phyloP scores from a whole-genome alignment of 805 yeast genomes.

The Kodamaea hsintzibuensis region DNA sequence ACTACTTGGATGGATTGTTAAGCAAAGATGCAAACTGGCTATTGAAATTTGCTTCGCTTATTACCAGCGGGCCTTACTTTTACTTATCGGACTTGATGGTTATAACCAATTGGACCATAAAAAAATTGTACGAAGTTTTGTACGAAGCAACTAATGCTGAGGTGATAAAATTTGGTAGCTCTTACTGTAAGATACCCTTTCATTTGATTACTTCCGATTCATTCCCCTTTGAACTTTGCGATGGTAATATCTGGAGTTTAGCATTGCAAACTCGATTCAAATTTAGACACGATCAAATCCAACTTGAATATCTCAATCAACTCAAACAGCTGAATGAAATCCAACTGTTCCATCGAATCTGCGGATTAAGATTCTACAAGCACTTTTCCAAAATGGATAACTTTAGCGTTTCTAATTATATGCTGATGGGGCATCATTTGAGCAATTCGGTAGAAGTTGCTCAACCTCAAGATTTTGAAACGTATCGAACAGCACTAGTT shows the following conservation, averaged over 20 bases:
- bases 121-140: conserved; percentile 32
- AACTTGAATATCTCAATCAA: conserved; percentile 28
- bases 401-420: conserved; percentile 23
- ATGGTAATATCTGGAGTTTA: conserved; percentile 32
- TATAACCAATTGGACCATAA: conserved; percentile 35
- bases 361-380: conserved; percentile 44
- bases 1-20: neutral
- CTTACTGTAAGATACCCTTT: conserved; percentile 50
- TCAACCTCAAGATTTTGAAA: conserved; percentile 32
- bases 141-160: conserved; percentile 32
- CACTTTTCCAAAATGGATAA: conserved; percentile 16
- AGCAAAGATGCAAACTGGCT: conserved; percentile 17
- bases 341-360: conserved; percentile 32
- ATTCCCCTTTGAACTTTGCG: conserved; percentile 30
- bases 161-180: conserved; percentile 39
- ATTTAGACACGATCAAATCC: conserved; percentile 44
- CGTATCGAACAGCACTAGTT: conserved; percentile 40
- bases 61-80: conserved; percentile 37
- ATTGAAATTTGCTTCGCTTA: conserved; percentile 45
- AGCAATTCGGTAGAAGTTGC: conserved; percentile 35
- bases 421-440: conserved; percentile 43
- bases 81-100: conserved; percentile 37
- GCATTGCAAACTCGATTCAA: conserved; percentile 36
- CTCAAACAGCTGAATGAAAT: conserved; percentile 27
- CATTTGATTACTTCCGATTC: conserved; percentile 30